phyloP scores from a whole-genome alignment of 106 monocot genomes.

The Vanilla planifolia region DNA sequence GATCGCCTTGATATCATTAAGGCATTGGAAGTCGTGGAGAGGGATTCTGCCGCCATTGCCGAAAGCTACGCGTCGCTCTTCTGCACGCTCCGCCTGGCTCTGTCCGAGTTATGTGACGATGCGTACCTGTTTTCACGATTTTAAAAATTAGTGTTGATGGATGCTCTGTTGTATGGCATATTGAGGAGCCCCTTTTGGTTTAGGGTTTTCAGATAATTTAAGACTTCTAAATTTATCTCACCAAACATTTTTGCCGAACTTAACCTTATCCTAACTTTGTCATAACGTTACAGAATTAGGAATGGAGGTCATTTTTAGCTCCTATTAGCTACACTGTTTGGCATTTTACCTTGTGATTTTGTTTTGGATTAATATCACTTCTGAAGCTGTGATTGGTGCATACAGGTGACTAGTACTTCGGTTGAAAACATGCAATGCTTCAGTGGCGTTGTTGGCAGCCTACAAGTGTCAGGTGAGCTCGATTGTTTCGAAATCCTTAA shows the following conservation, averaged over 20 bases:
- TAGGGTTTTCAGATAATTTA: no score
- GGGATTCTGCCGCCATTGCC: conserved; percentile 24
- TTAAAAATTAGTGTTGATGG: neutral
- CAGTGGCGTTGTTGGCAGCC: conserved; percentile 41
- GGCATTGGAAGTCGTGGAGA: conserved; percentile 28
- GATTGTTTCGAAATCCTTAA: no score
- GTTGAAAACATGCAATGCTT: conserved; percentile 68
- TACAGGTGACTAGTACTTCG: conserved; percentile 55
- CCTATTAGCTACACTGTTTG: neutral
- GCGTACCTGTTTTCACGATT: neutral
- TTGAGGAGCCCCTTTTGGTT: no score
- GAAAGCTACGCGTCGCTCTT: conserved; percentile 31
- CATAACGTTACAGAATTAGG: neutral
- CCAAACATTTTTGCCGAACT: no score
- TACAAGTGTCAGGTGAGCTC: conserved; percentile 60
- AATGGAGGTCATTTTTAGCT: neutral
- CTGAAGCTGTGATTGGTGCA: neutral
- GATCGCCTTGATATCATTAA: conserved; percentile 19
- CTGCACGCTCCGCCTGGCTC: conserved; percentile 26
- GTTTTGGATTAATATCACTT: neutral
- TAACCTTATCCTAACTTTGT: no score
- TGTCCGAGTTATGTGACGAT: conserved; percentile 15
- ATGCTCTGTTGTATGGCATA: no score
- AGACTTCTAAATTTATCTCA: no score
- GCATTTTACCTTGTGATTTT: neutral